Evolutionary conservation across 148 eudicot genomes (phyloP), one percentile per base, ranked within the genome.

Genomic region (Dysphania ambrosioides): DNA sequence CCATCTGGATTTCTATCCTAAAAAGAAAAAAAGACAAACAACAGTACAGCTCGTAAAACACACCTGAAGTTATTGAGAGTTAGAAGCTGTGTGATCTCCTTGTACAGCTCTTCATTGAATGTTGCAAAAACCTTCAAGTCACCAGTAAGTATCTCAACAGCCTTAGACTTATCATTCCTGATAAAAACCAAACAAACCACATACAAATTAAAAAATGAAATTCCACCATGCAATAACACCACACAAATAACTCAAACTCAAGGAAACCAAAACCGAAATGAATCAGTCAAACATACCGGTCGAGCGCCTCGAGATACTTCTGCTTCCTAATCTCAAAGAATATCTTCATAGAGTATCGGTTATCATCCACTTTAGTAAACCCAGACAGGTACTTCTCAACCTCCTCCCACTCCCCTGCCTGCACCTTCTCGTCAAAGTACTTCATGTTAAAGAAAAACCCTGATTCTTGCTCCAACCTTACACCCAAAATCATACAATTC

Each of bases 41-140:
- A 74, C 2, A 12, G 12, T 8, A 36, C 49, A 61, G 27, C 19
- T 18, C 36, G 29, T 32, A 69, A 34, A 32, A 72, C 75, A 70
- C 69, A 93, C 96, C 97, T 93, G 96, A 93, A 93, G 79, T 93
- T 90, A 70, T 27, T 73, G 59, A 92, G 89, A 31, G 95, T 90
- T 21, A 90, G 76, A 15, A 92, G 86, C 75, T 90, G 95, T 29
- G 97, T 88, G 24, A 93, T 87, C 67, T 93, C 96, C 72, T 87
- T 88, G 63, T 81, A 93, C 64, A 90, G 75, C 58, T 93, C 97
- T 68, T 88, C 93, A 71, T 90, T 93, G 68, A 86, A 88, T 30
- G 96, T 87, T 0, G 97, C 88, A 83, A 93, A 93, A 9, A 93
- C 97, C 76, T 90, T 93, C 89, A 93, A 80, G 80, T 93, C 97